These are phyloP conservation scores for Taphrina sp. DNA, from an alignment of 1,139 yeast species.

Conservation along the genomic window DNA sequence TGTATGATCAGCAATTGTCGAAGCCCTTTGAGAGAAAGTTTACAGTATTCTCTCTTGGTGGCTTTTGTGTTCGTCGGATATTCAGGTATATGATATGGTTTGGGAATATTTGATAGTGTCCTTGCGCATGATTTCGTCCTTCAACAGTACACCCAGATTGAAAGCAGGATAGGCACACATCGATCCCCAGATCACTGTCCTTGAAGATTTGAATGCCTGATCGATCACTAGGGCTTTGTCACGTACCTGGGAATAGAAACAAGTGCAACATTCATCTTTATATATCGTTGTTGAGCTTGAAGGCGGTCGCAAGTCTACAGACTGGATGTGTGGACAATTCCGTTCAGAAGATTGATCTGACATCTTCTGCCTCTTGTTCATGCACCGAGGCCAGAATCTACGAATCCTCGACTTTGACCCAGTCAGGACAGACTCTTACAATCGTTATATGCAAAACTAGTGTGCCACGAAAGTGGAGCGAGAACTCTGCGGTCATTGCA, in stretches of 20 bases:
- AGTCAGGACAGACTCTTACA: too few relatives aligned
- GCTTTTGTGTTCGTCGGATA: constrained; percentile 49
- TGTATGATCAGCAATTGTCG: too few relatives aligned
- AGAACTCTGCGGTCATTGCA: too few relatives aligned
- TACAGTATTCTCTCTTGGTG: constrained; percentile 40
- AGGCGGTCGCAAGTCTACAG: constrained; percentile 1
- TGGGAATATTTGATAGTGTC: constrained; percentile 52
- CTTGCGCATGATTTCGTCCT: constrained; percentile 54
- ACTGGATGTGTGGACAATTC: constrained; percentile 1
- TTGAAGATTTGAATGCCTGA: constrained; percentile 19
- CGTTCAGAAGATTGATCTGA: background rate
- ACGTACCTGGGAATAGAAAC: constrained; percentile 63
- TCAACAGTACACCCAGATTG: constrained; percentile 59
- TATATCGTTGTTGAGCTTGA: constrained; percentile 48
- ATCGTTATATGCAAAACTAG: too few relatives aligned
- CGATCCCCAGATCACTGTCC: constrained; percentile 62
- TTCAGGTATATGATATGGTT: constrained; percentile 60
- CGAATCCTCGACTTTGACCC: too few relatives aligned
- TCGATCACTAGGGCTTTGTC: background rate
- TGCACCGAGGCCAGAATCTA: too few relatives aligned
- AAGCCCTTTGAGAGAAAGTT: too few relatives aligned
- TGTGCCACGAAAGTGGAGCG: too few relatives aligned
- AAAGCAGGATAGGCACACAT: constrained; percentile 67
- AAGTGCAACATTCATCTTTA: constrained; percentile 81
- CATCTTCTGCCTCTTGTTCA: constrained; percentile 18